Conservation (phyloP, 495 filamentous ascomycete species). For the Articulospora tetracladia region DNA sequence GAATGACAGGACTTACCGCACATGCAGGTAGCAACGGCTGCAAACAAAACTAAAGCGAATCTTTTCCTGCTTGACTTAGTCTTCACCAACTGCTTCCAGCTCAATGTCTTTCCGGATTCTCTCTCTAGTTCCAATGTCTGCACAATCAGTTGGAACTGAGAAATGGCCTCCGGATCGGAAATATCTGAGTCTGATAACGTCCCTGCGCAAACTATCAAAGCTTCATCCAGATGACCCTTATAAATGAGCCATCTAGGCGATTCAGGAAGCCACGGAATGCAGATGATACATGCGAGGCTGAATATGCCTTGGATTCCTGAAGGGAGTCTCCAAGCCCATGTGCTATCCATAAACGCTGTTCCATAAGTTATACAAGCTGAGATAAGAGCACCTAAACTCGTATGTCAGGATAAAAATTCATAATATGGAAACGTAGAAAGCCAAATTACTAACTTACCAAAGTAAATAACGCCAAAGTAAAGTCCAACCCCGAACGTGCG, state of each 20-base stretch:
- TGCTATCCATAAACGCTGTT: background rate
- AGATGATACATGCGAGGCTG: background rate
- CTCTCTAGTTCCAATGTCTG: slow-evolving; percentile 39
- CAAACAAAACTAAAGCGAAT: slow-evolving; percentile 19
- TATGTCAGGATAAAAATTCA: too few species aligned
- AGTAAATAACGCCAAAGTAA: slow-evolving; percentile 38
- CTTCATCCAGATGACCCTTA: slow-evolving; percentile 30
- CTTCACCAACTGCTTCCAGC: too few species aligned
- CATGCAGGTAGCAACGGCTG: too few species aligned
- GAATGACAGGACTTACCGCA: too few species aligned
- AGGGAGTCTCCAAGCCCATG: background rate
- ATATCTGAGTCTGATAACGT: slow-evolving; percentile 32
- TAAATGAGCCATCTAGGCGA: slow-evolving; percentile 27
- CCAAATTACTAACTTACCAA: slow-evolving; percentile 25
- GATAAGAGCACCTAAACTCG: slow-evolving; percentile 31
- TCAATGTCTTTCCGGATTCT: too few species aligned
- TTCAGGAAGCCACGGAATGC: slow-evolving; percentile 24
- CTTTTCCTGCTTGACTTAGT: slow-evolving; percentile 33
- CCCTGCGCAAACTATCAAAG: slow-evolving; percentile 33
- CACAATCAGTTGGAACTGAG: slow-evolving; percentile 39
- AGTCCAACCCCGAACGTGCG: slow-evolving; percentile 38
- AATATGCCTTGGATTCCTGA: background rate
- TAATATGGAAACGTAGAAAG: too few species aligned
- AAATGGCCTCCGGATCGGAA: slow-evolving; percentile 26
- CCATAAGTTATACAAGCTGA: background rate